A percentile compares a stretch with the other conserved stretches of the same genome.
Conservation (phyloP, 495 filamentous ascomycete genomes). For the Lasiosphaeriaceae sp. region DNA sequence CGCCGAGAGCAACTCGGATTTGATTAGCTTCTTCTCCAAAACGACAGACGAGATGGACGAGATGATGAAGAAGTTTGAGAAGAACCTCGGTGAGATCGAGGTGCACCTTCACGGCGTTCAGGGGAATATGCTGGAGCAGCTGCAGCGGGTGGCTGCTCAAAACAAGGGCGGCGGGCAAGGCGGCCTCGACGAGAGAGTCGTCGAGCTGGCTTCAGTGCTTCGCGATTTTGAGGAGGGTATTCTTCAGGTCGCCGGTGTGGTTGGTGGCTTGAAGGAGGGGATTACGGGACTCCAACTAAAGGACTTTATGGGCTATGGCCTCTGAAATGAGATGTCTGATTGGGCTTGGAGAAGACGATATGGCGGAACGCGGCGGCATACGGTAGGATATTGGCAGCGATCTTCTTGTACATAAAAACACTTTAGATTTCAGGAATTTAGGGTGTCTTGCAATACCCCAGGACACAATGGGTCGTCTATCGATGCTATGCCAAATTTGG, state of each 20-base stretch:
- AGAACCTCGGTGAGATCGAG: slow-evolving; percentile 76
- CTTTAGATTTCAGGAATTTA: neutral
- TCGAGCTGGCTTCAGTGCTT: slow-evolving; percentile 61
- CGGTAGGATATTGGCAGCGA: neutral
- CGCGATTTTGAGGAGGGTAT: slow-evolving; percentile 77
- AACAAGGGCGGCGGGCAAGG: slow-evolving; percentile 45
- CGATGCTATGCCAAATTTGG: no score
- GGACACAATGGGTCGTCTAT: no score
- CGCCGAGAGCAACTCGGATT: slow-evolving; percentile 55
- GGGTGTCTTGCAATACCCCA: neutral
- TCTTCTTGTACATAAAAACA: neutral
- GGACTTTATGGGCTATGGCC: slow-evolving; percentile 37
- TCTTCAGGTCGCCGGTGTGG: slow-evolving; percentile 66
- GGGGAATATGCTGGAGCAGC: slow-evolving; percentile 61
- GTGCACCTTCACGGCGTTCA: slow-evolving; percentile 75
- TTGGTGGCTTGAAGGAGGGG: slow-evolving; percentile 65
- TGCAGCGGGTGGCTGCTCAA: slow-evolving; percentile 59
- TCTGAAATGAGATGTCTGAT: neutral
- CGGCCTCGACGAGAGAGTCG: slow-evolving; percentile 36
- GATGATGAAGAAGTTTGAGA: slow-evolving; percentile 61
- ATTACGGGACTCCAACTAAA: slow-evolving; percentile 65
- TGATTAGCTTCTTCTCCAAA: slow-evolving; percentile 74
- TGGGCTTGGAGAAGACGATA: neutral
- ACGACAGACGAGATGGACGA: slow-evolving; percentile 67
- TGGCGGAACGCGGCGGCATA: neutral